Conservation (phyloP, 352 stramenopile species). For the Phytopythium kandeliae region DNA sequence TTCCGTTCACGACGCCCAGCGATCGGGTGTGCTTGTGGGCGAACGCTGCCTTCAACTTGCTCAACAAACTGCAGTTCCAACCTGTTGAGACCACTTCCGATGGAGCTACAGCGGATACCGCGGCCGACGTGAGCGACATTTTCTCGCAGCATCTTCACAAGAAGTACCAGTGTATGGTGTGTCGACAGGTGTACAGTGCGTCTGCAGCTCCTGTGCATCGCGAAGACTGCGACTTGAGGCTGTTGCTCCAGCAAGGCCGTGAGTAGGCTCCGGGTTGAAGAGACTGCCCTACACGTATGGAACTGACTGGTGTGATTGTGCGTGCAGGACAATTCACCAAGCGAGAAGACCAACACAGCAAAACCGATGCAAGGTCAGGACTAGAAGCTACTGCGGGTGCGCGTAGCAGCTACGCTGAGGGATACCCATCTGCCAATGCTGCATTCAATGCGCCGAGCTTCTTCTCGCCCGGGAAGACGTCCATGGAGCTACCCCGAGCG, state of each 20-base stretch:
- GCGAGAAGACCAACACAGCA: neutral
- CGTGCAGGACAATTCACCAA: slow-evolving; percentile 11
- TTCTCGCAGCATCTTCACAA: slow-evolving; percentile 21
- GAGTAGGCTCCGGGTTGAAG: slow-evolving; percentile 1
- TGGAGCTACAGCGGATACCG: slow-evolving; percentile 1
- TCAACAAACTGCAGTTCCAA: slow-evolving; percentile 65
- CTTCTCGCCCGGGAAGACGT: slow-evolving; percentile 1
- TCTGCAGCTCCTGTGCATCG: slow-evolving; percentile 26
- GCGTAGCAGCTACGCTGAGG: neutral
- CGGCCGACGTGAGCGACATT: slow-evolving; percentile 28
- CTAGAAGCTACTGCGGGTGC: neutral
- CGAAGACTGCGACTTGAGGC: slow-evolving; percentile 50
- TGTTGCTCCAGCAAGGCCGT: slow-evolving; percentile 55
- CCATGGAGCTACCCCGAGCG: neutral
- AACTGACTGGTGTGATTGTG: neutral
- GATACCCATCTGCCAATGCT: neutral
- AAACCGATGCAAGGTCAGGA: neutral
- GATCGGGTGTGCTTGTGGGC: slow-evolving; percentile 56
- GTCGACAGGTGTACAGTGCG: slow-evolving; percentile 32
- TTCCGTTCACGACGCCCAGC: slow-evolving; percentile 46
- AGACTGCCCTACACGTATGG: neutral
- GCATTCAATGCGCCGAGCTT: slow-evolving; percentile 1
- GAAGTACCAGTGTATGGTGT: slow-evolving; percentile 44
- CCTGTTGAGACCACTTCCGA: slow-evolving; percentile 7
- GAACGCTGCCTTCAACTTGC: slow-evolving; percentile 69